A percentile compares a stretch with the other conserved stretches of the same genome.
phyloP scores from a whole-genome alignment of 441 rosid genomes.

The Isatis lusitanica region DNA sequence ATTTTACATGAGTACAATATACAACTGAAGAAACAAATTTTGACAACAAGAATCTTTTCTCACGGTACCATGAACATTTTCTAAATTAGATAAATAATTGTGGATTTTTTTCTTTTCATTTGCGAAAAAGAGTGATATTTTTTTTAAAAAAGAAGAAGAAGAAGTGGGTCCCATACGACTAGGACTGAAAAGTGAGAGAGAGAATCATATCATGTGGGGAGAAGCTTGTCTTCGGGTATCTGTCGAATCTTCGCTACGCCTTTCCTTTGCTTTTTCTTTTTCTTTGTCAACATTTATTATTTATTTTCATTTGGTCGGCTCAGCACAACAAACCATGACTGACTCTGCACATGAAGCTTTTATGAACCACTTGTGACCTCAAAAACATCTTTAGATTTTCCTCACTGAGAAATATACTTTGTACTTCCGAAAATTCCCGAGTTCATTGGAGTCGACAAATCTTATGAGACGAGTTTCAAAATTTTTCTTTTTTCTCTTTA shows the following conservation, averaged over 20 bases:
- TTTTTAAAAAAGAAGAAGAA: neutral
- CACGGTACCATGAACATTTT: too few species aligned
- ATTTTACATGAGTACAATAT: too few species aligned
- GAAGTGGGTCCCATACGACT: conserved; percentile 12
- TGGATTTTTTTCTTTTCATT: too few species aligned
- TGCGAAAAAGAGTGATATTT: too few species aligned
- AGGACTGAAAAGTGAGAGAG: conserved; percentile 13
- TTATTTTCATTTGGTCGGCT: conserved; percentile 27
- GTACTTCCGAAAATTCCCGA: neutral
- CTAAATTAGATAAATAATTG: too few species aligned
- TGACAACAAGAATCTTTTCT: too few species aligned
- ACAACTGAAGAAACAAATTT: neutral
- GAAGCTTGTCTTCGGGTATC: conserved; percentile 18
- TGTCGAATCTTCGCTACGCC: conserved; percentile 27
- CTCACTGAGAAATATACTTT: neutral
- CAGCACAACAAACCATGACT: neutral
- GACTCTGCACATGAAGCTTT: neutral
- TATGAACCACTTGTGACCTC: neutral
- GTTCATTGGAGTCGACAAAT: neutral
- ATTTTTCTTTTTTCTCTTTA: neutral
- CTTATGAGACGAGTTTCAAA: neutral
- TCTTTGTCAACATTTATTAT: conserved; percentile 11
- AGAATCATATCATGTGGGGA: conserved; percentile 26
- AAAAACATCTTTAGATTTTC: neutral
- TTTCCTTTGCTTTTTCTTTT: neutral